phyloP scores from a whole-genome alignment of 106 monocot species.

The Iris macrosiphon region DNA sequence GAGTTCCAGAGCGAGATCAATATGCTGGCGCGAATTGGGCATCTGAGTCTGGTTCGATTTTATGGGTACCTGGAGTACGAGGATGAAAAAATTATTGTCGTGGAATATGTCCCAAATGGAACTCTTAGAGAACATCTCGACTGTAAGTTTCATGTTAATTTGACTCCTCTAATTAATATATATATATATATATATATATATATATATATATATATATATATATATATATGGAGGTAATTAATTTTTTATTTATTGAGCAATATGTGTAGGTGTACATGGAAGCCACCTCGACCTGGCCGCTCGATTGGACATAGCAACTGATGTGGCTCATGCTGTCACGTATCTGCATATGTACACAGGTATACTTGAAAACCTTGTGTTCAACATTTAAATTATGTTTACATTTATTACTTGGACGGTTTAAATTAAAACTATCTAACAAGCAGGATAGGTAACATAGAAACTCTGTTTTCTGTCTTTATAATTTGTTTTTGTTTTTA shows the following conservation, averaged over 20 bases:
- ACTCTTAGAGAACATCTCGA: constrained; percentile 80
- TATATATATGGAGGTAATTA: too few species aligned
- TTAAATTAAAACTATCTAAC: not conserved
- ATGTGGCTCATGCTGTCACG: constrained; percentile 72
- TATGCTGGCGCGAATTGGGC: constrained; percentile 48
- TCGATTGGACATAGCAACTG: constrained; percentile 66
- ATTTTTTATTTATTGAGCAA: too few species aligned
- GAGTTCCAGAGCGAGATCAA: constrained; percentile 66
- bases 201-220: too few species aligned
- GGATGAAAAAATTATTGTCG: constrained; percentile 55
- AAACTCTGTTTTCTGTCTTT: not conserved
- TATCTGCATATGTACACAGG: constrained; percentile 75
- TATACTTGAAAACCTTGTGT: not conserved
- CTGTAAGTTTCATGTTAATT: constrained; percentile 23
- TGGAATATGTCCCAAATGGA: constrained; percentile 72
- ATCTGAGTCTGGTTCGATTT: constrained; percentile 63
- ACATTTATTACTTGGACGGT: not conserved
- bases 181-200: too few species aligned
- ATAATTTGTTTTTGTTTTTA: too few species aligned
- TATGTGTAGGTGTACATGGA: constrained; percentile 14
- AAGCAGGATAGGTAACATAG: not conserved
- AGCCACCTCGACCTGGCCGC: constrained; percentile 30
- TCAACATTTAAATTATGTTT: not conserved
- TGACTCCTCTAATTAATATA: not conserved
- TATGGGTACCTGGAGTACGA: constrained; percentile 51